A percentile compares a stretch with the other conserved stretches of the same genome.
Evolutionary conservation across 331 rosid genomes (phyloP).

Genomic region (Stylosanthes scabra): DNA sequence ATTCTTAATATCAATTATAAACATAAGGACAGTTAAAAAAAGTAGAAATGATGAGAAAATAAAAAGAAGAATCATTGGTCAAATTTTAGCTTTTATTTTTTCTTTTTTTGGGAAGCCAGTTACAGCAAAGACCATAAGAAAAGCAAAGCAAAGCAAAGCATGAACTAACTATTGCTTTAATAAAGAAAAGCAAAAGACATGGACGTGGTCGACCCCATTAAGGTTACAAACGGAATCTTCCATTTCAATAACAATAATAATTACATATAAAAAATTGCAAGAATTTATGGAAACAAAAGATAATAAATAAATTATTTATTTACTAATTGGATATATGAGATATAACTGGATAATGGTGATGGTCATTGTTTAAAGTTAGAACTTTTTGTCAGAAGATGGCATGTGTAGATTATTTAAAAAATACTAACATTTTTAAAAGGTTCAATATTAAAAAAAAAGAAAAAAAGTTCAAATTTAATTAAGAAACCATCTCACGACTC

Average conservation of each 20-base stretch:
- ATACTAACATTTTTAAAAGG: conserved; percentile 12
- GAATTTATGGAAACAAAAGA: background rate
- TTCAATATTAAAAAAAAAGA: too few relatives aligned
- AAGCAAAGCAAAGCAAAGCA: conserved; percentile 10
- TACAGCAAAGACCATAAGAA: conserved; percentile 38
- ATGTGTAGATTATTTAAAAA: conserved; percentile 1
- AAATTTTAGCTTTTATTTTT: background rate
- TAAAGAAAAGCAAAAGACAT: conserved; percentile 43
- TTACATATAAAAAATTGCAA: conserved; percentile 39
- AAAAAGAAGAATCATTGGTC: conserved; percentile 7
- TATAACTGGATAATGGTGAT: background rate
- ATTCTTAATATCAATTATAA: too few relatives aligned
- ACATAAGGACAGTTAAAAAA: background rate
- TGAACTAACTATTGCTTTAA: conserved; percentile 43
- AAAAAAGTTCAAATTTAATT: background rate
- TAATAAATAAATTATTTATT: conserved; percentile 39
- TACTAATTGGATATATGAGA: background rate
- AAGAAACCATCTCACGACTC: background rate
- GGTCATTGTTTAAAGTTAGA: background rate
- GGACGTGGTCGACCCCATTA: conserved; percentile 49
- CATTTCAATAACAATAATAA: conserved; percentile 35
- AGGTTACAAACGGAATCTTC: conserved; percentile 51
- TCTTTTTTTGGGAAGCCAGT: conserved; percentile 30
- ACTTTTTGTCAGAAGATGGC: conserved; percentile 15
- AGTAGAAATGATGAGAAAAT: background rate